These are phyloP conservation scores for Clavaria fumosa DNA, from an alignment of 768 basidiomycete species.

Conservation along the genomic window DNA sequence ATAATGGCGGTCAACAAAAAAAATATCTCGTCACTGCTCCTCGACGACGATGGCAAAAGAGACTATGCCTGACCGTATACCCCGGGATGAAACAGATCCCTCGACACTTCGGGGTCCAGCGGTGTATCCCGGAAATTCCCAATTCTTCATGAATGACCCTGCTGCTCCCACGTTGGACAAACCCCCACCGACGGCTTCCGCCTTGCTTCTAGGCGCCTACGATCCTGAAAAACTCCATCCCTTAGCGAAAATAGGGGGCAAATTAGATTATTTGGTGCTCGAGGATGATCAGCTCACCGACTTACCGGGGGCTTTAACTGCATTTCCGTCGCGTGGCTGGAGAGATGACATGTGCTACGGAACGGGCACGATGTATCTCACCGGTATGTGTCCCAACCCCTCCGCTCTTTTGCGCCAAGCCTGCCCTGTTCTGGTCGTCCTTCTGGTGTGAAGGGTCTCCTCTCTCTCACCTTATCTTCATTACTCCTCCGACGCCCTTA, in stretches of 20 bases:
- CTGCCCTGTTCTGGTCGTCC: slow-evolving; percentile 35
- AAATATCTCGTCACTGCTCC: too few relatives aligned
- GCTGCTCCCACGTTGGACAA: too few relatives aligned
- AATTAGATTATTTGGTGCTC: slow-evolving; percentile 87
- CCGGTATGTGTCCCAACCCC: slow-evolving; percentile 66
- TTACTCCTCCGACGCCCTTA: slow-evolving; percentile 41
- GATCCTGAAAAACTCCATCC: slow-evolving; percentile 92
- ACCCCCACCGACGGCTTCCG: too few relatives aligned
- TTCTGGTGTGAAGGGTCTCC: slow-evolving; percentile 21
- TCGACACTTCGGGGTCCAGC: too few relatives aligned
- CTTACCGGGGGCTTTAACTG: slow-evolving; percentile 78
- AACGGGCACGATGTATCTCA: slow-evolving; percentile 96
- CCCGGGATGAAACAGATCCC: too few relatives aligned
- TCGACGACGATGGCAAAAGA: too few relatives aligned
- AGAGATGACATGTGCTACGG: slow-evolving; percentile 99
- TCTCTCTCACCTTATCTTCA: slow-evolving; percentile 57
- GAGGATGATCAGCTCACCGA: slow-evolving; percentile 94
- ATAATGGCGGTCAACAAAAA: too few relatives aligned
- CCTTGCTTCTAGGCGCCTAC: slow-evolving; percentile 75
- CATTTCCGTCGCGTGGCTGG: slow-evolving; percentile 93
- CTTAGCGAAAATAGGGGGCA: slow-evolving; percentile 79
- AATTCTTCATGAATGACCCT: too few relatives aligned
- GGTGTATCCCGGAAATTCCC: too few relatives aligned
- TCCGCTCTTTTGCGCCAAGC: slow-evolving; percentile 42
- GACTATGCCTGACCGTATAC: too few relatives aligned